Conservation (phyloP, 495 filamentous ascomycete species). For the Penicillium verhagenii region DNA sequence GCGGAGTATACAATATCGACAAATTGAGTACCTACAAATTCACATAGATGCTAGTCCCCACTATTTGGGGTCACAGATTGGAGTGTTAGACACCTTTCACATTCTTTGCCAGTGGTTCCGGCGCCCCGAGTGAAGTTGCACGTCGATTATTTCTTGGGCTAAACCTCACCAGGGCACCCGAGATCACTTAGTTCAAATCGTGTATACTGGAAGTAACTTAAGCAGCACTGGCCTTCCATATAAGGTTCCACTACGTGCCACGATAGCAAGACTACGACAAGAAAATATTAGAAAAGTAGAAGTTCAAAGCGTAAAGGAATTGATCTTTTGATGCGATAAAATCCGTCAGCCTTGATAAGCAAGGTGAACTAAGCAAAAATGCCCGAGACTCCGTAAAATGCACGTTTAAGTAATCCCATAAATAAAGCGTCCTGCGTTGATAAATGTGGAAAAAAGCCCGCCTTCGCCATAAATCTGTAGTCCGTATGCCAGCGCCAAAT, state of each 20-base stretch:
- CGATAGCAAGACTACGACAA: neutral
- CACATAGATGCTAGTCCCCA: neutral
- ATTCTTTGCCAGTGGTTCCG: neutral
- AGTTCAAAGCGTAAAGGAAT: too few species aligned
- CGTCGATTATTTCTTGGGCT: neutral
- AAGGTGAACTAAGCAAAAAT: neutral
- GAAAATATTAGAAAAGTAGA: too few species aligned
- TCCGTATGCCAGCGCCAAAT: neutral
- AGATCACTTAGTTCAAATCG: too few species aligned
- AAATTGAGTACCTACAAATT: neutral
- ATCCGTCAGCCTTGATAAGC: neutral
- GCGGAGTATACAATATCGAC: neutral
- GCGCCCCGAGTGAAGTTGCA: neutral
- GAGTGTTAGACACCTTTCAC: too few species aligned
- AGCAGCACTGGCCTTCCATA: neutral
- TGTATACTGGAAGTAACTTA: too few species aligned
- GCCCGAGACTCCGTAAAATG: neutral
- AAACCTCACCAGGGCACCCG: too few species aligned
- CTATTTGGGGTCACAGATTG: too few species aligned
- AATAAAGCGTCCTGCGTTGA: neutral
- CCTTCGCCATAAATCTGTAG: neutral
- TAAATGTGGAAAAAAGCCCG: neutral
- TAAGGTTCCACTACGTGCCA: neutral
- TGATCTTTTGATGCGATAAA: neutral
- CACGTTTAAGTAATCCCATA: neutral